A percentile compares a stretch with the other conserved stretches of the same genome.
Evolutionary conservation across 495 filamentous ascomycete genomes (phyloP).

Genomic region (Hapsidospora chrysogenum): DNA sequence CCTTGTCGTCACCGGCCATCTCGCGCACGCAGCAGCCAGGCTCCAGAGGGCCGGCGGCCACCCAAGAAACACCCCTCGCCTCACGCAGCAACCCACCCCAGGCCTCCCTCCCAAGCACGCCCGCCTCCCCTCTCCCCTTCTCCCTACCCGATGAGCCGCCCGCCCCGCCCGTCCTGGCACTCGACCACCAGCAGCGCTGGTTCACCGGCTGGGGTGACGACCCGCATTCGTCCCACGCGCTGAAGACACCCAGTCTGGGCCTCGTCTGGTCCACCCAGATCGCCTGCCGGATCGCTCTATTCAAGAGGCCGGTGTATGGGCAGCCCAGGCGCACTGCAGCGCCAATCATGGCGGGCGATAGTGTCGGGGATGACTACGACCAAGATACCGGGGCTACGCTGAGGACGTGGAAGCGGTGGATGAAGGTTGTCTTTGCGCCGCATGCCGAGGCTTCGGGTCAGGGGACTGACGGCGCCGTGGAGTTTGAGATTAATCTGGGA

Average conservation of each 20-base stretch:
- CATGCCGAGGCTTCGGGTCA: slow-evolving; percentile 37
- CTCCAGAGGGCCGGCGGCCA: background rate
- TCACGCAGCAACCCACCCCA: slow-evolving; percentile 10
- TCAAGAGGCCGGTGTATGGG: slow-evolving; percentile 38
- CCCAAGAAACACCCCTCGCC: slow-evolving; percentile 22
- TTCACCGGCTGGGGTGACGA: slow-evolving; percentile 87
- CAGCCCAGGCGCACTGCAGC: slow-evolving; percentile 4
- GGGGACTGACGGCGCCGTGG: slow-evolving; percentile 25
- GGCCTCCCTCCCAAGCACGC: slow-evolving; percentile 5
- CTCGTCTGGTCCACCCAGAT: slow-evolving; percentile 85
- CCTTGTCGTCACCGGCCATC: slow-evolving; percentile 4
- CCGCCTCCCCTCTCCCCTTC: slow-evolving; percentile 10
- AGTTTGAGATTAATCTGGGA: slow-evolving; percentile 39
- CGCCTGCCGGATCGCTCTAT: slow-evolving; percentile 60
- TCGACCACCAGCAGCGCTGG: slow-evolving; percentile 82
- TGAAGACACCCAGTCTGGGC: slow-evolving; percentile 77
- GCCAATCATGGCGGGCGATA: slow-evolving; percentile 5
- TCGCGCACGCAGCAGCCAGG: slow-evolving; percentile 1
- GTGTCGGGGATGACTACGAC: slow-evolving; percentile 13
- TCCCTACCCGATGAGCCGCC: slow-evolving; percentile 13
- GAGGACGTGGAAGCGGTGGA: slow-evolving; percentile 39
- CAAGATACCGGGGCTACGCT: slow-evolving; percentile 12
- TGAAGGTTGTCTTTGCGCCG: slow-evolving; percentile 68
- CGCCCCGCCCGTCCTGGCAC: slow-evolving; percentile 37
- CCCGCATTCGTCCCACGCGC: slow-evolving; percentile 14